Evolutionary conservation across 2,329 filamentous ascomycete species (phyloP).

Genomic region (Cadophora sp.): DNA sequence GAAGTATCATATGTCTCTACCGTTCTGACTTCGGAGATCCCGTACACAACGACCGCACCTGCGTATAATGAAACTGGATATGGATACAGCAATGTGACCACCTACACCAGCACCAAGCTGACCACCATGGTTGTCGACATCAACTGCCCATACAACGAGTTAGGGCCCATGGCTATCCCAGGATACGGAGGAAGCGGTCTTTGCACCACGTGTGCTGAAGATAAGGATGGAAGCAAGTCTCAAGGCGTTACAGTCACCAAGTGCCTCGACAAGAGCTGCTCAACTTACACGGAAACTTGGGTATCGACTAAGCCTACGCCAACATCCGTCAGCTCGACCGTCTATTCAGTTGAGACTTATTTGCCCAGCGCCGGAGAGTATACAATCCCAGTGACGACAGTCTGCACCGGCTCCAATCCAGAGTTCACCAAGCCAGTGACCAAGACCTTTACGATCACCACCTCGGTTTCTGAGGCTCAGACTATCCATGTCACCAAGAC

Average conservation of each 20-base stretch:
- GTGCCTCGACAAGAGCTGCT: conserved; percentile 21
- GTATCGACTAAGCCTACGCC: conserved; percentile 17
- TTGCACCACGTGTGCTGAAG: conserved; percentile 20
- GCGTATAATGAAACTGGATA: conserved; percentile 12
- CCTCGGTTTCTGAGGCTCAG: conserved; percentile 13
- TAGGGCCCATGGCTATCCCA: conserved; percentile 5
- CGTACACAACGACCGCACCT: conserved; percentile 17
- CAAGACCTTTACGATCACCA: conserved; percentile 19
- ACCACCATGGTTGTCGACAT: conserved; percentile 17
- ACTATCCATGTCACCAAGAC: conserved; percentile 21
- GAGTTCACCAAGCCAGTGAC: conserved; percentile 19
- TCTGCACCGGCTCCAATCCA: conserved; percentile 2
- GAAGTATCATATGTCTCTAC: conserved; percentile 15
- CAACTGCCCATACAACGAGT: conserved; percentile 8
- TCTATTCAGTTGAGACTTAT: background rate
- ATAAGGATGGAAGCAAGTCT: conserved; percentile 5
- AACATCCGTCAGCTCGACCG: background rate
- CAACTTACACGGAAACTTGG: conserved; percentile 25
- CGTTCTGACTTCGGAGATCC: conserved; percentile 14
- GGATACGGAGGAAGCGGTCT: conserved; percentile 26
- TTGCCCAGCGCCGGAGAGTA: conserved; percentile 18
- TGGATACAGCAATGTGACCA: background rate
- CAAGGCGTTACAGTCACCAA: conserved; percentile 22
- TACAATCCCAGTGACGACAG: conserved; percentile 20
- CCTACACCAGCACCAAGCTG: conserved; percentile 1